phyloP scores from a whole-genome alignment of 2,329 filamentous ascomycete genomes.

The Meredithiella fracta region DNA sequence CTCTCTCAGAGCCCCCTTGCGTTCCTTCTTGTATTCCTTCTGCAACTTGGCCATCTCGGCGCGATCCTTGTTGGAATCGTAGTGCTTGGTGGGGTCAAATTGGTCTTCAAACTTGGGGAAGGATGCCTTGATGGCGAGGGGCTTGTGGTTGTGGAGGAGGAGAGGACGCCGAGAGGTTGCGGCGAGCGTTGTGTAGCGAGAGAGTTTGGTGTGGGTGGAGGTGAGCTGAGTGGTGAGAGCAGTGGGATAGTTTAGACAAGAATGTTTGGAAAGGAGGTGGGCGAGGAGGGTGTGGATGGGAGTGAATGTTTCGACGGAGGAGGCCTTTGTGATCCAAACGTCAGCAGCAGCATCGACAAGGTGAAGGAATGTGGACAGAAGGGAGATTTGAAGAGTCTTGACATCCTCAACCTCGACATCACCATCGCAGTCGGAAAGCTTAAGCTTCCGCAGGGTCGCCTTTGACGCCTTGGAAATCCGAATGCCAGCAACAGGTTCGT shows the following conservation, averaged over 20 bases:
- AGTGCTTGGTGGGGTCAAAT: constrained; percentile 91
- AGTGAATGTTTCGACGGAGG: constrained; percentile 51
- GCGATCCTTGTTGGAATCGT: constrained; percentile 86
- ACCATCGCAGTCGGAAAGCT: constrained; percentile 39
- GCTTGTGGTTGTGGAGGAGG: constrained; percentile 74
- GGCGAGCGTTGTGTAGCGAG: constrained; percentile 42
- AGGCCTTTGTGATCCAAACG: constrained; percentile 54
- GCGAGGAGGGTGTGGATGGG: constrained; percentile 46
- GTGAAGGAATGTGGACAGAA: constrained; percentile 45
- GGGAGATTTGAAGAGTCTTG: constrained; percentile 33
- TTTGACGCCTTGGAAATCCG: constrained; percentile 32
- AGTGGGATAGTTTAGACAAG: constrained; percentile 20
- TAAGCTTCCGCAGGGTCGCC: constrained; percentile 33
- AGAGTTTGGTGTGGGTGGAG: constrained; percentile 30
- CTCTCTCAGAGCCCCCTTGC: constrained; percentile 87
- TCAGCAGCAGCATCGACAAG: constrained; percentile 54
- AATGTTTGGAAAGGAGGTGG: constrained; percentile 34
- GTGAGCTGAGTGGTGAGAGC: constrained; percentile 25
- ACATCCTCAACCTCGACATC: constrained; percentile 14
- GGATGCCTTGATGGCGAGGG: constrained; percentile 70
- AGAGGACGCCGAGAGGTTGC: constrained; percentile 58
- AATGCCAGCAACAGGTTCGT: constrained; percentile 35
- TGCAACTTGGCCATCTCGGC: constrained; percentile 70
- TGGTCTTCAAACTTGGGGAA: constrained; percentile 93
- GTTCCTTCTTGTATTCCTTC: constrained; percentile 85